A percentile compares a stretch with the other conserved stretches of the same genome.
Conservation (phyloP, 2,329 filamentous ascomycete species). For the Colletotrichum ledebouriae region DNA sequence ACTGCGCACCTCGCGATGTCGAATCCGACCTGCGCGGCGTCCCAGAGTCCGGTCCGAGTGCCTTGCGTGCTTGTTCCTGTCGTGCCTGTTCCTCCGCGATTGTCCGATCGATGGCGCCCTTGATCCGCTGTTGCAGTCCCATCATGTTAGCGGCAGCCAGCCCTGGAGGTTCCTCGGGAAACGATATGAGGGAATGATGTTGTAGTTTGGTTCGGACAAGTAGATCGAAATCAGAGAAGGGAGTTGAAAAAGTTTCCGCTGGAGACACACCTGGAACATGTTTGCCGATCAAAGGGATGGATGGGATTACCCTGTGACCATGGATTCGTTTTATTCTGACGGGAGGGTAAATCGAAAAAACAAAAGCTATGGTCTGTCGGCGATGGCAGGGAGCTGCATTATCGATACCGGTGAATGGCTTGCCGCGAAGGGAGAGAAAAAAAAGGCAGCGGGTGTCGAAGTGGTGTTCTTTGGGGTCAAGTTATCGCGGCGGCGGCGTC, state of each 20-base stretch:
- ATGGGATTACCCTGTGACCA: slow-evolving; percentile 43
- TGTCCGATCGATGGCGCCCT: slow-evolving; percentile 86
- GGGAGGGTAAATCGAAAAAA: slow-evolving; percentile 12
- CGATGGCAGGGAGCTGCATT: slow-evolving; percentile 32
- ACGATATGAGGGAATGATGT: neutral
- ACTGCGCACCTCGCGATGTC: slow-evolving; percentile 34
- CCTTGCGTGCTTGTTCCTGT: slow-evolving; percentile 63
- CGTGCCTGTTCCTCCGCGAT: slow-evolving; percentile 94
- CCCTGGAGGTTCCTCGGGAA: neutral
- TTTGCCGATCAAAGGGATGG: slow-evolving; percentile 41
- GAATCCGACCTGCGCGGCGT: slow-evolving; percentile 54
- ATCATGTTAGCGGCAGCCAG: slow-evolving; percentile 8
- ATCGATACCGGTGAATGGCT: slow-evolving; percentile 8
- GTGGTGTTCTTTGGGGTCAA: neutral
- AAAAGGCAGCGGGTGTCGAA: neutral
- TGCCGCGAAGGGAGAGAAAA: neutral
- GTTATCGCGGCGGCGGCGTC: neutral
- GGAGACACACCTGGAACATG: slow-evolving; percentile 47
- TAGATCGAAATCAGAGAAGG: slow-evolving; percentile 5
- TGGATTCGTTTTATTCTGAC: slow-evolving; percentile 20
- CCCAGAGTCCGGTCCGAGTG: slow-evolving; percentile 30
- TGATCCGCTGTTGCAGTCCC: slow-evolving; percentile 72
- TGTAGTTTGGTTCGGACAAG: slow-evolving; percentile 6
- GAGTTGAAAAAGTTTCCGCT: slow-evolving; percentile 22
- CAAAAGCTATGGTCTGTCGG: slow-evolving; percentile 30